phyloP scores from a whole-genome alignment of 306 rosid genomes.

The Corylus avellana region DNA sequence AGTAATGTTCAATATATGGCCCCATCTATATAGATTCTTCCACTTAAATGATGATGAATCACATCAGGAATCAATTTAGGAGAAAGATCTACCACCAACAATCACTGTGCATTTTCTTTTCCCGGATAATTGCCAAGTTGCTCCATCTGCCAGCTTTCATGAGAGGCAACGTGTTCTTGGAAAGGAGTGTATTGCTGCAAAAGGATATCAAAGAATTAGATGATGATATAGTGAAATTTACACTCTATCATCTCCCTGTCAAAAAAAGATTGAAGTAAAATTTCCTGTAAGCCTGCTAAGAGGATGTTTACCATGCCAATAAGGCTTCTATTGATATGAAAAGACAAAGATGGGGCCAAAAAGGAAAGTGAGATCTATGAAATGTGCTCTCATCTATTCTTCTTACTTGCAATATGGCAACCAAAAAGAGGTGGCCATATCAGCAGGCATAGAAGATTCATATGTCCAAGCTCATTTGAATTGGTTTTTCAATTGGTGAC shows the following conservation, averaged over 20 bases:
- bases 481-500: conserved; percentile 10
- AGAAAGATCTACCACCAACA: conserved; percentile 33
- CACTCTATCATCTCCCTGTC: conserved; percentile 16
- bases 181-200: conserved; percentile 79
- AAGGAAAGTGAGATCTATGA: conserved; percentile 3
- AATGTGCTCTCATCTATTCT: conserved; percentile 16
- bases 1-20: conserved; percentile 42
- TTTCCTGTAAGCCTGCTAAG: conserved; percentile 4
- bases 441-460: conserved; percentile 8
- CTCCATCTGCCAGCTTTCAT: conserved; percentile 87
- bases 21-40: conserved; percentile 49
- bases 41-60: conserved; percentile 60
- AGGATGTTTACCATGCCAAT: conserved; percentile 1
- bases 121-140: conserved; percentile 60
- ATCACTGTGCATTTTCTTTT: conserved; percentile 56
- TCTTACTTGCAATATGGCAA: background rate
- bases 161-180: conserved; percentile 64
- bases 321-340: conserved; percentile 13
- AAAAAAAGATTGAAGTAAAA: conserved; percentile 13
- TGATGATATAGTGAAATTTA: conserved; percentile 3
- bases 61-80: conserved; percentile 40
- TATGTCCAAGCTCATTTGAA: conserved; percentile 7
- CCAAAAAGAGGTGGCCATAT: conserved; percentile 15
- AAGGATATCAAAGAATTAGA: conserved; percentile 30
- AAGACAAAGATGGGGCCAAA: conserved; percentile 2